Conservation (phyloP, 768 basidiomycete genomes). For the Mycena epipterygia region DNA sequence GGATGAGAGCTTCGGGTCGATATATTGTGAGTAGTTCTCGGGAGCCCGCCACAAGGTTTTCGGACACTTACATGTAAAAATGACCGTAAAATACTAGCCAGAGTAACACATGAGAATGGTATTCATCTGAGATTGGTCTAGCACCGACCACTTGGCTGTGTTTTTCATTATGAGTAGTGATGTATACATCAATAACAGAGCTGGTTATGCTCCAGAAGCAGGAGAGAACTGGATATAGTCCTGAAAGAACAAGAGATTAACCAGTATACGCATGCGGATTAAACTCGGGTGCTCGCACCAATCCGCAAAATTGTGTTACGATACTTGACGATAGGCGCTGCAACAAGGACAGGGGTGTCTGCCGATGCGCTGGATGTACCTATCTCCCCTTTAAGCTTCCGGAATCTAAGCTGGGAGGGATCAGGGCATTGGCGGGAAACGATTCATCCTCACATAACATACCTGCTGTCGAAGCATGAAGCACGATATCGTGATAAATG, state of each 20-base stretch:
- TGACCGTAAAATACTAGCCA: not conserved
- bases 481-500: not conserved
- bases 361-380: not conserved
- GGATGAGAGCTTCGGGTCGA: not conserved
- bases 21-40: not conserved
- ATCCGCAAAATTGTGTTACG: conserved; percentile 8
- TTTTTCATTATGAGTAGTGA: not conserved
- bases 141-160: not conserved
- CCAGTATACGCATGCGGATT: not conserved
- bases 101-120: not conserved
- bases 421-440: not conserved
- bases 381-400: not conserved
- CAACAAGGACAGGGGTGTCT: not conserved
- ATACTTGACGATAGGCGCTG: not conserved
- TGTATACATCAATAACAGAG: not conserved
- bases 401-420: not conserved
- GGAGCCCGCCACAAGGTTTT: not conserved
- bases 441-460: not conserved
- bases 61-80: not conserved
- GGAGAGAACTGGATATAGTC: conserved; percentile 10
- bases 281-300: not conserved
- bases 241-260: not conserved
- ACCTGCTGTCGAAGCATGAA: conserved; percentile 10
- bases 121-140: not conserved
- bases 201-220: not conserved